Conservation (phyloP, 1,284 basidiomycete species). For the Thelephora terrestris region DNA sequence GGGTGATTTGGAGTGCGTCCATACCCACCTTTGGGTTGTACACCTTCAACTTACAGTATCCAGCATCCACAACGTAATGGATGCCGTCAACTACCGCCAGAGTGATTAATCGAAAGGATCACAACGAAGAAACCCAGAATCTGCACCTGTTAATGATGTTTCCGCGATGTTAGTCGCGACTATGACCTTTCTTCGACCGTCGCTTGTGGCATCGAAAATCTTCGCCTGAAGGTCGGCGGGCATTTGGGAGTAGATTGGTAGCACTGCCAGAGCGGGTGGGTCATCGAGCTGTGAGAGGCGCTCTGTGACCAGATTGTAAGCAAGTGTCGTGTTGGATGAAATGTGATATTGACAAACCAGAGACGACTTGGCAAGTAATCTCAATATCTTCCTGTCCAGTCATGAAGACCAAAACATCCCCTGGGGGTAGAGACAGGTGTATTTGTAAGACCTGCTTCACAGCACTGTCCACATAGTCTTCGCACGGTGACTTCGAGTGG, state of each 20-base stretch:
- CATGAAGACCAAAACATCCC: constrained; percentile 98
- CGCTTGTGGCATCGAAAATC: constrained; percentile 92
- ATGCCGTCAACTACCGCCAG: constrained; percentile 83
- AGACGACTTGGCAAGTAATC: constrained; percentile 84
- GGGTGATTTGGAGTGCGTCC: constrained; percentile 98
- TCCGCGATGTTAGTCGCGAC: constrained; percentile 99
- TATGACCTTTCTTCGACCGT: constrained; percentile 93
- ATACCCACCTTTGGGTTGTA: constrained; percentile 99
- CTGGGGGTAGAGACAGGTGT: constrained; percentile 87
- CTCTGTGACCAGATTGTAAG: constrained; percentile 46
- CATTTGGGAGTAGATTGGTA: constrained; percentile 99
- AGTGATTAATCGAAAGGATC: constrained; percentile 9
- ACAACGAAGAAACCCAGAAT: not conserved
- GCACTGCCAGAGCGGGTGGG: constrained; percentile 73
- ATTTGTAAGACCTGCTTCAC: constrained; percentile 98
- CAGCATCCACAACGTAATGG: constrained; percentile 92
- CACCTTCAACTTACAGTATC: constrained; percentile 96
- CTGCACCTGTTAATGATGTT: constrained; percentile 82
- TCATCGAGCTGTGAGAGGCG: constrained; percentile 88
- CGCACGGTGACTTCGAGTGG: constrained; percentile 95
- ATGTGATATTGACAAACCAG: constrained; percentile 45
- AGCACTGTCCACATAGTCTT: constrained; percentile 96
- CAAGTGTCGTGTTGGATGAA: constrained; percentile 3
- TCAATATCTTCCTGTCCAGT: constrained; percentile 99
- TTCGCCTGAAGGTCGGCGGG: constrained; percentile 97